Conservation (phyloP, 1,284 basidiomycete genomes). For the Apiotrichum sp. region DNA sequence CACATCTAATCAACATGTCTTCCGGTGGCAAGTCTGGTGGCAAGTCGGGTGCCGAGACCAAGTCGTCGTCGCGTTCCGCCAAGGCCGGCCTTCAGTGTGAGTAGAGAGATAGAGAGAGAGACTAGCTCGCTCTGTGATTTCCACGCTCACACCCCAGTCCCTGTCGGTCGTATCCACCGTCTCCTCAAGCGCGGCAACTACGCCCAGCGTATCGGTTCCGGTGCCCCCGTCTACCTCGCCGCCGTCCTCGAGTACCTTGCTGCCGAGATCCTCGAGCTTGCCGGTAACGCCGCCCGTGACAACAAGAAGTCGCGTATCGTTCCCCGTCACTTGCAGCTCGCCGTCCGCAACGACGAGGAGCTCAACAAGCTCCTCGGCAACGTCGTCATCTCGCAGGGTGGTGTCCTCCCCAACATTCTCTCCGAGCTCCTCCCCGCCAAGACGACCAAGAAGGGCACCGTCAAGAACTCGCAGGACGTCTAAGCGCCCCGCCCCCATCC, state of each 20-base stretch:
- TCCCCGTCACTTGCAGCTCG: conserved; percentile 81
- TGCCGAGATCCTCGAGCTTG: conserved; percentile 81
- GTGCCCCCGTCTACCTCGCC: conserved; percentile 68
- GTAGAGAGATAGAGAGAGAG: conserved; percentile 6
- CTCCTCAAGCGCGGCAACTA: conserved; percentile 80
- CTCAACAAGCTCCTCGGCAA: conserved; percentile 55
- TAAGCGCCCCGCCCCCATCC: conserved; percentile 5
- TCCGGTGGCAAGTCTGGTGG: conserved; percentile 52
- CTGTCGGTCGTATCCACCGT: conserved; percentile 82
- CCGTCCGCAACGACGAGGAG: conserved; percentile 83
- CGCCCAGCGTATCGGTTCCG: conserved; percentile 59
- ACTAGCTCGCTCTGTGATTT: background rate
- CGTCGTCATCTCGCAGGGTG: conserved; percentile 84
- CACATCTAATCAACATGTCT: conserved; percentile 50
- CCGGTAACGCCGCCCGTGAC: conserved; percentile 65
- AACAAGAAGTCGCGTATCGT: conserved; percentile 76
- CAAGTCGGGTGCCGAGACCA: conserved; percentile 50
- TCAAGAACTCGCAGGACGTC: conserved; percentile 25
- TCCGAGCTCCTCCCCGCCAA: conserved; percentile 64
- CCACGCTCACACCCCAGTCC: conserved; percentile 52
- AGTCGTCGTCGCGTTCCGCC: conserved; percentile 65
- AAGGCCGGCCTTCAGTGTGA: conserved; percentile 70
- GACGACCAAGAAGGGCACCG: conserved; percentile 53
- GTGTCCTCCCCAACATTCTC: conserved; percentile 71
- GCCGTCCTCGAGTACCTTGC: conserved; percentile 61